Conservation (phyloP, 306 rosid species). For the Casuarina cunninghamiana region DNA sequence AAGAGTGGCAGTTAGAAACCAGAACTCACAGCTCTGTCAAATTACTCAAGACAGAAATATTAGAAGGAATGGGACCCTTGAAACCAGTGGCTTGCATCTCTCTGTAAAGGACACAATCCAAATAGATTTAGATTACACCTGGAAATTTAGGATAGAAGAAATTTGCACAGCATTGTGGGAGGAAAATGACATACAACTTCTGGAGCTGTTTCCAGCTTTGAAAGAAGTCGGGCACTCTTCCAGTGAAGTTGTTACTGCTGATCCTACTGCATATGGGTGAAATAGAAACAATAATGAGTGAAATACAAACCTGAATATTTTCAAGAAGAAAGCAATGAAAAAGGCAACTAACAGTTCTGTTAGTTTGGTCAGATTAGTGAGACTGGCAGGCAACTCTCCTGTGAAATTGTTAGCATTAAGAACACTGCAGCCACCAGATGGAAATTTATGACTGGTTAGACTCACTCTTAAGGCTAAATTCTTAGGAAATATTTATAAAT, state of each 20-base stretch:
- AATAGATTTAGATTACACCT: background rate
- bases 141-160: background rate
- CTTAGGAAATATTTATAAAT: background rate
- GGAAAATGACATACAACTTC: conserved; percentile 1
- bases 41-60: conserved; percentile 19
- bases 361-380: conserved; percentile 21
- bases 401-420: conserved; percentile 28
- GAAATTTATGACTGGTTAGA: too few species aligned
- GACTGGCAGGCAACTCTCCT: conserved; percentile 27
- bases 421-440: conserved; percentile 19
- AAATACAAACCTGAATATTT: background rate
- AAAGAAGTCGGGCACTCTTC: conserved; percentile 32
- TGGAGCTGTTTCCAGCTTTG: conserved; percentile 22
- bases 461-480: background rate
- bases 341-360: conserved; percentile 14
- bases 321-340: background rate
- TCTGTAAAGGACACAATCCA: background rate
- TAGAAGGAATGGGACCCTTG: conserved; percentile 32
- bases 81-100: conserved; percentile 41
- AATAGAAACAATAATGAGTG: background rate
- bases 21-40: conserved; percentile 34
- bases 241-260: conserved; percentile 40
- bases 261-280: conserved; percentile 18
- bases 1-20: background rate
- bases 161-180: background rate